Evolutionary conservation across 805 yeast genomes (phyloP), one percentile per base, ranked within the genome.

Genomic region (Kodamaea laetipori): DNA sequence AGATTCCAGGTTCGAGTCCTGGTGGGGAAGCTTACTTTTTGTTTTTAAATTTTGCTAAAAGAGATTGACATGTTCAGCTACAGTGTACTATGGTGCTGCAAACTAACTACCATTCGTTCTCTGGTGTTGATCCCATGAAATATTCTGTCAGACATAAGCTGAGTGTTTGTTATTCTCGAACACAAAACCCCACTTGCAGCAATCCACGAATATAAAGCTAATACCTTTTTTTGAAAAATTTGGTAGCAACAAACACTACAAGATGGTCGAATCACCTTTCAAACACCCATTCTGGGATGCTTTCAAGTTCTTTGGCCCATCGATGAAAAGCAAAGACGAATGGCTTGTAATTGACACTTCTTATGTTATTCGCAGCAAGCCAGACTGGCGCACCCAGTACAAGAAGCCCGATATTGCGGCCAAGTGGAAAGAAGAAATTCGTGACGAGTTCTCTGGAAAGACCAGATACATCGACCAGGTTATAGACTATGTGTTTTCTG

Each of bases 1-100:
- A 69, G 74, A 69, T 68, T 69, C 74, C 73, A 68, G 73, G 73
- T 69, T 69, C 74, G 73, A 68, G 71, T 68, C 73, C 73, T 67
- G 73, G 73, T 69, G 74, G 74, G 74, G 74, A 69, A 68, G 74
- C 71, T 45, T 43, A 19, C 35, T 47, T 47, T 47, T 45, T 42
- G 33, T 7, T 26, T n/a, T n/a, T n/a, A n/a, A n/a, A n/a, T n/a
- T n/a, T n/a, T n/a, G n/a, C n/a, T n/a, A n/a, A n/a, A n/a, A n/a
- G n/a, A n/a, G n/a, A n/a, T n/a, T n/a, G n/a, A n/a, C n/a, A n/a
- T n/a, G n/a, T n/a, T n/a, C n/a, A n/a, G n/a, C n/a, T n/a, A n/a
- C n/a, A n/a, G n/a, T n/a, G n/a, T n/a, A n/a, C n/a, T n/a, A n/a
- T n/a, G n/a, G n/a, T n/a, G n/a, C n/a, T n/a, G n/a, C n/a, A n/a